Base-by-base conservation (phyloP, 345 rosid genomes). In the Lumnitzera racemosa region DNA sequence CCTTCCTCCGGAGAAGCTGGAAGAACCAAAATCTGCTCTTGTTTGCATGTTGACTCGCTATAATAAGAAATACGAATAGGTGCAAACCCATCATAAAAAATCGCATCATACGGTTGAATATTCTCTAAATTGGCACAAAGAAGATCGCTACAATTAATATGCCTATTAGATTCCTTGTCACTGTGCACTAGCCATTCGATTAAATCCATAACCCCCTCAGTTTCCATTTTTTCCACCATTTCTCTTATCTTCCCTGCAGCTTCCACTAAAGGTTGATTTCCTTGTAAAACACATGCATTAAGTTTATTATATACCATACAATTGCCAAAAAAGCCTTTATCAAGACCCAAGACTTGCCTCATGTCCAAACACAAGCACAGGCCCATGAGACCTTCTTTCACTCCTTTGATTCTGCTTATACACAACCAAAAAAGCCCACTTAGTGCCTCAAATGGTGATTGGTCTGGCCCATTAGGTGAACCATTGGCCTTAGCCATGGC, bases 371-470 rank as follows among this genome's bases (percentile, higher is more conserved):
- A 81, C 29, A 85, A 8, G 0, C 84, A 75, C 80, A 90, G 71
- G 53, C 74, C 73, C 36, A 70, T n/a, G 5, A 81, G 79, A 61
- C 71, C 76, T 31, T 75, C 58, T 15, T 15, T 41, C 12, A 24
- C 17, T 31, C 80, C 81, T 72, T 75, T 86, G 27, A 74, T 66
- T 56, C 66, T 75, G 72, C 91, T 81, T 58, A 82, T 49, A 50
- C 81, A 70, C 2, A 72, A 59, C 90, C 95, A 87, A 15, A 90
- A 71, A n/a, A 86, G 80, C 12, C 76, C 87, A 1, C 86, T 64
- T 24, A 84, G 71, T 0, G 81, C 79, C 74, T 78, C 78, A 50
- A 84, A 86, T 0, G 83, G 72, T 4, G 80, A 74, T 2, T 63
- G 67, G 53, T 47, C 48, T 3, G 49, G 20, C 14, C 16, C 49